Evolutionary conservation across 192 early-diverging fungal genomes (phyloP), one percentile per base, ranked within the genome.

Genomic region (Haplosporangium gracile): DNA sequence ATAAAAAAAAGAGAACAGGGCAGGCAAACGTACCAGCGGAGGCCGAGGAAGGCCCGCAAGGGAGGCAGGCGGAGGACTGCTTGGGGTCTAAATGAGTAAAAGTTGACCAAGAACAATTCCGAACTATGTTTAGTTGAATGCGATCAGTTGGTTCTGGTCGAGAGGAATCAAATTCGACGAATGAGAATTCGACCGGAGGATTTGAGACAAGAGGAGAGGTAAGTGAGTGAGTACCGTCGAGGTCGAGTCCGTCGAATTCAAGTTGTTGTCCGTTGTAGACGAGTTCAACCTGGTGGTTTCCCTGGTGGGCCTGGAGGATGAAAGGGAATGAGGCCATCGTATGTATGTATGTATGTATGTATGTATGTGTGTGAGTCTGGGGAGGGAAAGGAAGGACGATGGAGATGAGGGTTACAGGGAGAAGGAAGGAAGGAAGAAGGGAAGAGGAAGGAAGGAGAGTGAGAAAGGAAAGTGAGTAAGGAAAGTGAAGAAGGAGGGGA

Each of bases 281-380:
- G 51, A 86, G 79, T 57, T 86, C 53, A 26, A 86, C 65, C 34
- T 86, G 84, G 42, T 74, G 60, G 24, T 78, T 32, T n/a, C 68
- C 76, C 22, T 73, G 51, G 29, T 78, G 68, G 68, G 72, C 83
- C 24, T 69, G 65, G 29, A 85, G 75, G 74, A 73, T 47, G 74
- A 85, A 80, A 26, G 83, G 83, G 70, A 85, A 85, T 11, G 83
- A 80, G 2, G 83, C 45, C 83, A 85, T 85, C 9, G 15, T 43
- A 26, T 36, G 45, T 42, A 20, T 51, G 29, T 36, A 36, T 36
- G 15, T 43, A 26, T 36, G 45, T 42, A 20, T 51, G 29, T 36
- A 36, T 36, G 36, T 13, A 40, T 47, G 42, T 10, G 36, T n/a
- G 16, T 45, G 22, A 1, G 40, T 18, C 8, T 18, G 26, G 18